Base-by-base conservation (phyloP, 345 rosid genomes). In the Pistacia atlantica region DNA sequence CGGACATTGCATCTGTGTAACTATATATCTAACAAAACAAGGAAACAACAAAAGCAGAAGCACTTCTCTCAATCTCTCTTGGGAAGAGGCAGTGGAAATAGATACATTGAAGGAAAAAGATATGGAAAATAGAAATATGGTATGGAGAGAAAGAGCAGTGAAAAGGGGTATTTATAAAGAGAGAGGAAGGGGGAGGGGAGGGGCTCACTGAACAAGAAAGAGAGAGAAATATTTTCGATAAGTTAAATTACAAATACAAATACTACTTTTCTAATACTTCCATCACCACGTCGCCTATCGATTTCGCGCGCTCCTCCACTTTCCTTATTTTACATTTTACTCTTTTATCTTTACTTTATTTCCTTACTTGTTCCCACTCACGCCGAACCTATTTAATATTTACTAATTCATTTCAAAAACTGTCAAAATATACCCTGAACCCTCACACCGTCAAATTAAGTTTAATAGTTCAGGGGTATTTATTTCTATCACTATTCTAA, bases 1-100 rank as follows among this genome's bases (percentile, higher is more conserved):
- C 89, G 77, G 95, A 93, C 98, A 93, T 93, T 93, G 88, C 82
- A 46, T 52, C 37, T 42, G n/a, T 60, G 28, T 77, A 49, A 33
- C 76, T 68, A 16, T 57, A 12, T 42, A 25, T 42, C 45, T 20
- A 22, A 31, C 22, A 25, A 25, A 25, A 25, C 25, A 25, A 25
- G 1, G 25, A 25, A 25, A 25, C 25, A 25, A 25, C 25, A 11
- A 13, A 37, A 55, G 17, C 7, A 46, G 5, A 25, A 46, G 20
- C 9, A 60, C 48, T 16, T 49, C 73, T 72, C 28, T 35, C 7
- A 6, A n/a, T 56, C 18, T 4, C 65, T 46, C 16, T 59, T 35
- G 11, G 12, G 37, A 42, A 16, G 18, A 48, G 64, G 48, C 59
- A 52, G 20, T 3, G 60, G 0, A 25, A 37, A 59, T 13, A 33